Base-by-base conservation (phyloP, 306 rosid species). In the Pyrus pyrifolia region DNA sequence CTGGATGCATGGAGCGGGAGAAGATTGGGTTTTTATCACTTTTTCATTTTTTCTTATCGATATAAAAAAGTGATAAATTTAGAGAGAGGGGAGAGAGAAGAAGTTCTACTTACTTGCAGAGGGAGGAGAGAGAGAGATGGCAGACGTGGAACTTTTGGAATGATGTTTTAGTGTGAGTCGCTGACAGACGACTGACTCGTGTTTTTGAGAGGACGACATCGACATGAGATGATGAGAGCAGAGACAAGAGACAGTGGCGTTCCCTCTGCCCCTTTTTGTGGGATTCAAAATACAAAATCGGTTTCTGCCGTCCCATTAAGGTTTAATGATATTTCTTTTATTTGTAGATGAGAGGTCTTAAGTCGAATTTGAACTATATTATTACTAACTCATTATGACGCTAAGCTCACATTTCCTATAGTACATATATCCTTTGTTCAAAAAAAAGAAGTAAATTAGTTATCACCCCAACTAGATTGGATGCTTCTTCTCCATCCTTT, bases 251-350 rank as follows among this genome's bases (percentile, higher is more conserved):
- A 22, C 31, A 58, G 59, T 81, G 81, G 75, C 78, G 76, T 71
- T 81, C 74, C 74, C 61, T 69, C 80, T 82, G 88, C 82, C 88
- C 60, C 55, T 51, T 57, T 84, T 84, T 79, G 33, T 52, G 65
- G 70, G 76, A 70, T 74, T 68, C 40, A 35, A 35, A 35, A 35
- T 6, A 35, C 75, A 67, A 73, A 74, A 35, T 72, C 23, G 35
- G 66, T 25, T 25, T 61, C 25, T 14, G 35, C 18, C 7, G 8
- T 33, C 38, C 6, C 8, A 33, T 33, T 33, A 1, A 0, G 8
- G 38, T 33, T 31, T 31, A 31, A 1, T 31, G 1, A 0, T 31
- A 5, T 31, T 5, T 31, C 0, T 31, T 31, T 31, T 4, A 31
- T 31, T 31, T 31, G 1, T 4, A 31, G 0, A 0, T 4, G 1